Base-by-base conservation (phyloP, 192 early-diverging fungal genomes). In the Podochytrium sp. region DNA sequence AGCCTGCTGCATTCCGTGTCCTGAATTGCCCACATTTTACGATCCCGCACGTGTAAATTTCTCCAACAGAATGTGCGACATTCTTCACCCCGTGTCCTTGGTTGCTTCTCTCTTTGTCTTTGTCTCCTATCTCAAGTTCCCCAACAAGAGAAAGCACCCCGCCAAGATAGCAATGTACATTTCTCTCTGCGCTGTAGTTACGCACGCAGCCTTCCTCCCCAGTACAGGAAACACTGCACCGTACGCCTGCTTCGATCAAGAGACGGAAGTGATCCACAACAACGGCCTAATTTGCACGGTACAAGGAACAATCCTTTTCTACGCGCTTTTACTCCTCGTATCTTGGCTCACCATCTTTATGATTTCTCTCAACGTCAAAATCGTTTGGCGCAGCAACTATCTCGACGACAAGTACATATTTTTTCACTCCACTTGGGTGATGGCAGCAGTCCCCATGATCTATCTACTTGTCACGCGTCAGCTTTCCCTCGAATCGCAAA, bases 1-100 rank as follows among this genome's bases (percentile, higher is more conserved):
- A 14, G 60, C n/a, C 25, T 62, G 60, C 25, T 62, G 60, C 25
- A 34, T 62, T 62, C 60, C 60, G 4, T 62, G 60, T 62, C 60
- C 60, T 14, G 14, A 4, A 62, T 34, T 62, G 4, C 25, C 37
- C 18, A 18, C 18, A 38, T 62, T 62, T 62, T 57, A 62, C 25
- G 30, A 27, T 10, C 60, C 4, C 18, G 25, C 27, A 14, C 37
- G 25, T 4, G 25, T 62, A 37, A 20, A 25, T 50, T 6, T 27
- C 12, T 18, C 50, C 20, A 29, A 7, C 41, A 50, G 20, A 16
- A 18, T 50, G 10, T 27, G 10, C 29, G 18, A 33, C 6, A 30
- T 66, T 0, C 7, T 20, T 20, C 23, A 7, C 10, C 18, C 50
- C 14, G 12, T 66, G 7, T 66, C 65, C 2, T 23, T 50, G 33